Conservation (phyloP, 1,139 yeast genomes). For the Geotrichum siamense region DNA sequence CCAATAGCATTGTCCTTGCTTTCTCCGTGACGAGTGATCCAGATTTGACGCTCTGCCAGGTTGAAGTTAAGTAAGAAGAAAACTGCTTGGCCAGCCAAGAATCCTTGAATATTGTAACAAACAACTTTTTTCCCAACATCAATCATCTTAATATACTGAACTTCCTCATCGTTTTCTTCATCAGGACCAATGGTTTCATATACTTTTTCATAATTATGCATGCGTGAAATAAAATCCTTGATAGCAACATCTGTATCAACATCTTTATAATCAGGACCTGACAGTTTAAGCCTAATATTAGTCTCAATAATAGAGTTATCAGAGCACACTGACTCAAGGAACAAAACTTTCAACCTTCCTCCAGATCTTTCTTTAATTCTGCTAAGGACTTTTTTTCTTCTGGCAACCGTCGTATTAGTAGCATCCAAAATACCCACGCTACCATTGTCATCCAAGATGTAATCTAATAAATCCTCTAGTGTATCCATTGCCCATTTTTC, state of each 20-base stretch:
- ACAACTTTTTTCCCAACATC: constrained; percentile 93
- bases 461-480: constrained; percentile 73
- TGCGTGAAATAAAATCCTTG: constrained; percentile 72
- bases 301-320: constrained; percentile 70
- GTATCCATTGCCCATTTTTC: constrained; percentile 98
- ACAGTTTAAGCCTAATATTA: constrained; percentile 74
- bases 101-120: constrained; percentile 86
- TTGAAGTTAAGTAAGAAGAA: constrained; percentile 87
- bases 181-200: constrained; percentile 83
- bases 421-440: constrained; percentile 95
- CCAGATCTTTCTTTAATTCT: constrained; percentile 63
- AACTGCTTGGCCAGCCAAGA: constrained; percentile 86
- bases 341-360: constrained; percentile 73
- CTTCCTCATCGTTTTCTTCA: constrained; percentile 46
- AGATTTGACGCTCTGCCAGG: constrained; percentile 81
- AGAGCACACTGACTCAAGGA: constrained; percentile 80
- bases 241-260: constrained; percentile 81
- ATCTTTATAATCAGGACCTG: constrained; percentile 87
- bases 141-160: constrained; percentile 90
- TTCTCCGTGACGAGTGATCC: constrained; percentile 96
- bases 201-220: constrained; percentile 78
- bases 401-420: constrained; percentile 68
- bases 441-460: constrained; percentile 71
- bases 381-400: constrained; percentile 63
- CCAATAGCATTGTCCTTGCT: constrained; percentile 78